Evolutionary conservation across 1,139 yeast species (phyloP), one percentile per base, ranked within the genome.

Genomic region (Spencermartinsiella ligniputridi): DNA sequence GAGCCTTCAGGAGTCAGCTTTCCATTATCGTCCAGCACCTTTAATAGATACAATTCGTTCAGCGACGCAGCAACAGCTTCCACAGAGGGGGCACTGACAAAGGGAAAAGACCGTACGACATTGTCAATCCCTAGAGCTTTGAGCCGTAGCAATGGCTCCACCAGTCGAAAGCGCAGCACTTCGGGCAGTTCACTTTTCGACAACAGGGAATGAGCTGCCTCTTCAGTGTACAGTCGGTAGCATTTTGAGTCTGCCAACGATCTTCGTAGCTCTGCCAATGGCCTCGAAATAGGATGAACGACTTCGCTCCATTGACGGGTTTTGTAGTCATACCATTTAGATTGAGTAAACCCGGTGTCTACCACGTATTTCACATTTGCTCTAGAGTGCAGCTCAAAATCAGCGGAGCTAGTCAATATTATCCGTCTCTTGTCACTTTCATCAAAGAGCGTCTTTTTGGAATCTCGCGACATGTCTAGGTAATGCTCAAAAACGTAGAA

Each of bases 51-150:
- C 18, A 64, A 54, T 35, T 35, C 39, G 4, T 48, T 37, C n/a
- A 85, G 60, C 81, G 84, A 63, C 82, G 69, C 61, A 81, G 95
- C 67, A 83, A 29, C 90, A 79, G 65, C 83, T 89, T 47, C 52
- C 8, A 94, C 89, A 1, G 95, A 90, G 6, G 96, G 96, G 9
- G 95, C 90, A 55, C 86, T 90, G 85, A 87, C 81, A 61, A 84
- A 87, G 59, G 87, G 95, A 59, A 88, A 86, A 15, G 52, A 46
- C 64, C 85, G 90, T 15, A 85, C 94, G 60, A 88, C 74, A 67
- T 87, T 95, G 60, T 85, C 90, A 51, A 88, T 75, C 25, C 96
- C 95, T 51, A 88, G 72, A 58, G 86, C 84, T 61, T 86, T 86
- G 62, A 88, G 71, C 58, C 85, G 88, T 50, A 88, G 68, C 24